phyloP scores from a whole-genome alignment of 2,329 filamentous ascomycete genomes.

The Cryphonectria nitschkei region DNA sequence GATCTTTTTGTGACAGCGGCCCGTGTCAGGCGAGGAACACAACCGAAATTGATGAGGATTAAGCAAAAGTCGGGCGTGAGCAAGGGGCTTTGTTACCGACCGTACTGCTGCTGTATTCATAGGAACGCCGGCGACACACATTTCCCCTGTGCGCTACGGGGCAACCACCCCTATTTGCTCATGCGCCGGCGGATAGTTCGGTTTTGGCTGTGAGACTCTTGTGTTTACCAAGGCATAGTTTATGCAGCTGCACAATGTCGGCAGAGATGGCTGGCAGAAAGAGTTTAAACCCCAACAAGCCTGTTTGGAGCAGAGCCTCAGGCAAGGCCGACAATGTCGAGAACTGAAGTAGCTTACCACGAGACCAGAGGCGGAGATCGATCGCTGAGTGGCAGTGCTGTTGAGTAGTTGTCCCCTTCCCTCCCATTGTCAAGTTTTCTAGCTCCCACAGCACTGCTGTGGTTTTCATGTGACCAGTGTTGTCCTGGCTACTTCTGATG shows the following conservation, averaged over 20 bases:
- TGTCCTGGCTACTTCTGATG: neutral
- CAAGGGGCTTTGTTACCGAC: conserved; percentile 3
- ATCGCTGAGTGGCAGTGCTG: neutral
- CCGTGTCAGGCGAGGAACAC: conserved; percentile 20
- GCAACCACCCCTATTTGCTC: neutral
- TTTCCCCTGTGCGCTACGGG: neutral
- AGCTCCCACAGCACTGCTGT: neutral
- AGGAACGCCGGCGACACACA: neutral
- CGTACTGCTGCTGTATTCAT: neutral
- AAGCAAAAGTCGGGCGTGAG: conserved; percentile 2
- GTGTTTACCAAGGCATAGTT: neutral
- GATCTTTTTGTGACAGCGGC: conserved; percentile 19
- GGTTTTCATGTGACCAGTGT: neutral
- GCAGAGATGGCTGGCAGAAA: conserved; percentile 9
- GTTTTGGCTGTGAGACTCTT: neutral
- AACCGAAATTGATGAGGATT: conserved; percentile 11
- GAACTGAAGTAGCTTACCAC: neutral
- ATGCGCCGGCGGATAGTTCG: neutral
- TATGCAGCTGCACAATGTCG: neutral
- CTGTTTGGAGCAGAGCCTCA: conserved; percentile 19
- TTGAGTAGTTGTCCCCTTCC: neutral
- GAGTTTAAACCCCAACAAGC: conserved; percentile 1
- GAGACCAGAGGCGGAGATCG: neutral
- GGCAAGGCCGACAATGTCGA: neutral
- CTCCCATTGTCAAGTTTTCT: neutral